These are phyloP conservation scores for Atkinsonella hypoxylon DNA, from an alignment of 2,329 filamentous ascomycete genomes.

Conservation along the genomic window DNA sequence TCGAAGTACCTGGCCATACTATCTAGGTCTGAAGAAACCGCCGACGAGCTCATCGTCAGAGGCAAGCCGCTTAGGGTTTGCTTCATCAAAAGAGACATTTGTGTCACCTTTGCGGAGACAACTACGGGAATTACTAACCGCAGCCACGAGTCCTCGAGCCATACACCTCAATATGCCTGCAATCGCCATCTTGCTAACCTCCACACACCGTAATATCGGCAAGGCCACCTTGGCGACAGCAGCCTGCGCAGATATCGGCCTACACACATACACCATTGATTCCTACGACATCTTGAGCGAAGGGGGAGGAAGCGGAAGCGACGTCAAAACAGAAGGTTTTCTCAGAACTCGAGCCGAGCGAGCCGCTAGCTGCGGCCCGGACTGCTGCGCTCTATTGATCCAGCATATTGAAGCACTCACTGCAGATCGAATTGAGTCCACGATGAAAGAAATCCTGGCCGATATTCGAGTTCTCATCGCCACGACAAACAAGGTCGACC, in stretches of 20 bases:
- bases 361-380: slow-evolving; percentile 75
- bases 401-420: slow-evolving; percentile 84
- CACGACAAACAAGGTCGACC: slow-evolving; percentile 90
- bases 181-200: slow-evolving; percentile 76
- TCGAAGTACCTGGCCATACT: slow-evolving; percentile 78
- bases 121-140: slow-evolving; percentile 72
- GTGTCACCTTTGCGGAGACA: slow-evolving; percentile 54
- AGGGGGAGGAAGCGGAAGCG: slow-evolving; percentile 65
- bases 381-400: slow-evolving; percentile 74
- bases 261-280: slow-evolving; percentile 82
- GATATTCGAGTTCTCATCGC: slow-evolving; percentile 76
- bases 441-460: slow-evolving; percentile 72
- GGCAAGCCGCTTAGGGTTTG: slow-evolving; percentile 25
- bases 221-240: slow-evolving; percentile 68
- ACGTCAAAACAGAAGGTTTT: slow-evolving; percentile 89
- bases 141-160: slow-evolving; percentile 77
- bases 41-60: slow-evolving; percentile 33
- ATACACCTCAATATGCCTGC: slow-evolving; percentile 81
- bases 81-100: slow-evolving; percentile 36
- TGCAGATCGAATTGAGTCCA: slow-evolving; percentile 77
- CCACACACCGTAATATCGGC: slow-evolving; percentile 85
- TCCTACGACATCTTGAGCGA: slow-evolving; percentile 93
- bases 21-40: slow-evolving; percentile 62
- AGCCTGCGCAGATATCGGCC: slow-evolving; percentile 77
- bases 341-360: slow-evolving; percentile 79